Base-by-base conservation (phyloP, 208 protist genomes). In the Trypanosomatidae sp. region DNA sequence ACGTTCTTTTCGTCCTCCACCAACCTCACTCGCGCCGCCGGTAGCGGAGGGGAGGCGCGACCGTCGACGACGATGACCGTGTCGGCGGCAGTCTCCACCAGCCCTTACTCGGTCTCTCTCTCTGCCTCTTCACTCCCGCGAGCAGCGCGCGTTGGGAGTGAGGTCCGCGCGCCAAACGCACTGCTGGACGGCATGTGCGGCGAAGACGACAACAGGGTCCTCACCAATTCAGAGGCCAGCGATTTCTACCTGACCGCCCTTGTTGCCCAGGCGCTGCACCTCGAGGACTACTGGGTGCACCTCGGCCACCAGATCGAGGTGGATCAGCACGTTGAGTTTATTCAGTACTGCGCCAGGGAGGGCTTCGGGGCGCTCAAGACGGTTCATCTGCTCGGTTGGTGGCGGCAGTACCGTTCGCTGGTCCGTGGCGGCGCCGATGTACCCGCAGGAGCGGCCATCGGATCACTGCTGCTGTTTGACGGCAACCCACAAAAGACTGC, bases 231-330 rank as follows among this genome's bases (percentile, higher is more conserved):
- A 8, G 76, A 75, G 65, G 76, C 58, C 3, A 39, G 70, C 28
- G 55, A 53, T 39, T 74, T 79, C 15, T 68, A 79, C 44, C 79
- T 94, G 15, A 73, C 83, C 15, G 74, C 81, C 47, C 52, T 83
- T 30, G 77, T 89, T 15, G 91, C 91, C 28, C 65, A 75, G 47
- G 79, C 85, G 39, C 49, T 92, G 12, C 70, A 76, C 60, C 77
- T 76, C 30, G 82, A 86, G 25, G 77, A 86, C 60, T 95, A 96
- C 73, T 88, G 83, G 80, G 77, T 86, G 19, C 77, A 91, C 76
- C 82, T 96, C 15, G 69, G 70, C 2, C 78, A 86, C 33, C 92
- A 96, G 74, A 83, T 92, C 30, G 69, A 85, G 53, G 86, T 96
- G 30, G 92, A 96, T 64, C 71, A 83, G 9, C 72, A 83, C 67